These are phyloP conservation scores for Eustoma russellianum DNA, from an alignment of 257 asterid genomes.

Conservation along the genomic window DNA sequence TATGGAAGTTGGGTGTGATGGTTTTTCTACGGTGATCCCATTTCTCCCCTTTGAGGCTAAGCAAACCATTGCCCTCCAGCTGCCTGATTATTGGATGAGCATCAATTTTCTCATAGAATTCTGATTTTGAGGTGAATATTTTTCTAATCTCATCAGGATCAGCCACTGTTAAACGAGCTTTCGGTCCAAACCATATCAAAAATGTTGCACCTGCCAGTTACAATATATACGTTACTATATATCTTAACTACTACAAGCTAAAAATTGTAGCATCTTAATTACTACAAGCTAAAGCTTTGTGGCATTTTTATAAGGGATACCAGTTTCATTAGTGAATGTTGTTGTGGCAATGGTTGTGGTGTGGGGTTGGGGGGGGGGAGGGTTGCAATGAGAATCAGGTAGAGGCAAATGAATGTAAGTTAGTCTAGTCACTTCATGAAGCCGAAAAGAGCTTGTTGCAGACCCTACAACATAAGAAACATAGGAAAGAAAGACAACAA, in stretches of 20 bases:
- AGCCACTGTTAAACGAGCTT: conserved; percentile 37
- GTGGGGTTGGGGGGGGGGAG: too few relatives aligned
- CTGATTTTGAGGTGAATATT: conserved; percentile 33
- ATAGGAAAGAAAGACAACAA: conserved; percentile 7
- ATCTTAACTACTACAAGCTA: background rate
- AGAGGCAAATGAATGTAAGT: background rate
- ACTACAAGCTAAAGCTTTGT: background rate
- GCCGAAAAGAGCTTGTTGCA: conserved; percentile 7
- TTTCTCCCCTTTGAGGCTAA: conserved; percentile 41
- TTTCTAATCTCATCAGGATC: conserved; percentile 40
- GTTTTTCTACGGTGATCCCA: conserved; percentile 45
- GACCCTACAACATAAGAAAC: conserved; percentile 24
- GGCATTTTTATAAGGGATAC: too few relatives aligned
- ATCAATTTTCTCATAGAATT: conserved; percentile 37
- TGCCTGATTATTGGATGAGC: conserved; percentile 36
- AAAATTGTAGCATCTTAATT: background rate
- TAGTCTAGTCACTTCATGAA: conserved; percentile 5
- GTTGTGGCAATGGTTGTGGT: too few relatives aligned
- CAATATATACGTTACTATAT: too few relatives aligned
- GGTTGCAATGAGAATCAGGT: background rate
- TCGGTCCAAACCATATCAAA: conserved; percentile 41
- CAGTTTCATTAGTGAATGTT: too few relatives aligned
- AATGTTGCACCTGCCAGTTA: conserved; percentile 33
- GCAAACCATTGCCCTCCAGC: conserved; percentile 39
- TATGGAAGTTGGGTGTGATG: conserved; percentile 40